phyloP scores from a whole-genome alignment of 148 eudicot species.

The Chenopodium berlandieri region DNA sequence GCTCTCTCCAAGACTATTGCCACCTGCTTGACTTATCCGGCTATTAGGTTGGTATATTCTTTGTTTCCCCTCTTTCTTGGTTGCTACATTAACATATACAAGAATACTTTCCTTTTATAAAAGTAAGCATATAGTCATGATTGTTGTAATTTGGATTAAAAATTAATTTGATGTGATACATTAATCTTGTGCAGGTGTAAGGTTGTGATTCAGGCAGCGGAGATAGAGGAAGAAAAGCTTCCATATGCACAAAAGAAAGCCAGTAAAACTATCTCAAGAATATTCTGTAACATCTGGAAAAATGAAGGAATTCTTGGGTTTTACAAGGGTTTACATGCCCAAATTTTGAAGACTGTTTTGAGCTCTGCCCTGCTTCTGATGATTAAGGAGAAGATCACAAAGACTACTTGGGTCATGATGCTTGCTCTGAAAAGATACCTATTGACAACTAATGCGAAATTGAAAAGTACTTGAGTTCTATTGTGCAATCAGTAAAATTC shows the following conservation, averaged over 20 bases:
- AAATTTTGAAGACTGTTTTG: slow-evolving; percentile 85
- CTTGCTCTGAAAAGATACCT: slow-evolving; percentile 64
- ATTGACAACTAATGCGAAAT: slow-evolving; percentile 32
- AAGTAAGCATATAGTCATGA: neutral
- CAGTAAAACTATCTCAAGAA: slow-evolving; percentile 54
- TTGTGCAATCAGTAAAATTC: neutral
- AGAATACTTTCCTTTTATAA: neutral
- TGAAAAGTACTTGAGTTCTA: slow-evolving; percentile 51
- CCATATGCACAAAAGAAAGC: slow-evolving; percentile 33
- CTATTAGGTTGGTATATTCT: slow-evolving; percentile 59
- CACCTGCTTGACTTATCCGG: slow-evolving; percentile 87
- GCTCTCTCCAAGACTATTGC: slow-evolving; percentile 90
- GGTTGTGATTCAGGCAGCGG: slow-evolving; percentile 84
- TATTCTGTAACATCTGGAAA: slow-evolving; percentile 62
- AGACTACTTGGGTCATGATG: slow-evolving; percentile 75
- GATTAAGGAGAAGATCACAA: slow-evolving; percentile 95
- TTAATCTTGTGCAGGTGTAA: slow-evolving; percentile 59
- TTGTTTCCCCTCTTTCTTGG: slow-evolving; percentile 3
- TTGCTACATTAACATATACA: neutral
- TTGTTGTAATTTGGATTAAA: neutral
- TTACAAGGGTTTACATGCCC: slow-evolving; percentile 84
- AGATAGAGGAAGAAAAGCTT: slow-evolving; percentile 43
- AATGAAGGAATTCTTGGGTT: slow-evolving; percentile 77
- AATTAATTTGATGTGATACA: neutral
- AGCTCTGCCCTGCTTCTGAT: slow-evolving; percentile 92